Evolutionary conservation across 345 rosid species (phyloP).

Genomic region (rapeseed (Brassica napus)): DNA sequence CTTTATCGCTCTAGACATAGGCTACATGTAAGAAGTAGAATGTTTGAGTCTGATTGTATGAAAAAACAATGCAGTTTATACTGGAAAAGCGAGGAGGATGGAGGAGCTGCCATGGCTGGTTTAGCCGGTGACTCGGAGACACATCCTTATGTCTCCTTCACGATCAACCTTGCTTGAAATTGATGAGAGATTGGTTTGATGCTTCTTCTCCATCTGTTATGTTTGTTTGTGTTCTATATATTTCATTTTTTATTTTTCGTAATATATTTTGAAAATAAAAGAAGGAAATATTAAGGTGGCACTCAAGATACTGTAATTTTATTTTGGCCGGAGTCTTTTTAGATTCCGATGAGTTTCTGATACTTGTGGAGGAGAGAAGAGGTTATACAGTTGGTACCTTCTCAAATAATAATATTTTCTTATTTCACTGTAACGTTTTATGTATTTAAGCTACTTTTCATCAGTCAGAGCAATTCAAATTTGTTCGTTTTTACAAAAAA

Average conservation of each 20-base stretch:
- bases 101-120: conserved; percentile 77
- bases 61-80: conserved; percentile 54
- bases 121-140: conserved; percentile 78
- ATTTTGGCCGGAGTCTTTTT: conserved; percentile 33
- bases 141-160: conserved; percentile 89
- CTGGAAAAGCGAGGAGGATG: conserved; percentile 95
- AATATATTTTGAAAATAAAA: conserved; percentile 38
- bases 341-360: conserved; percentile 33
- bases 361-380: conserved; percentile 26
- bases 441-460: background rate
- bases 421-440: background rate
- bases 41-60: background rate
- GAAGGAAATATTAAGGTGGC: conserved; percentile 29
- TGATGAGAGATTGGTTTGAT: conserved; percentile 37
- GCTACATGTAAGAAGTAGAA: conserved; percentile 12
- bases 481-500: background rate
- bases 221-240: conserved; percentile 36
- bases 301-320: conserved; percentile 37
- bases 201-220: conserved; percentile 34
- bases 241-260: conserved; percentile 24
- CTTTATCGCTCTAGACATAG: background rate
- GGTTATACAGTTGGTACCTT: conserved; percentile 29
- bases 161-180: conserved; percentile 76
- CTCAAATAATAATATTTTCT: background rate
- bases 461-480: background rate